These are phyloP conservation scores for Phytophthora melonis DNA, from an alignment of 352 stramenopile species.

Conservation along the genomic window DNA sequence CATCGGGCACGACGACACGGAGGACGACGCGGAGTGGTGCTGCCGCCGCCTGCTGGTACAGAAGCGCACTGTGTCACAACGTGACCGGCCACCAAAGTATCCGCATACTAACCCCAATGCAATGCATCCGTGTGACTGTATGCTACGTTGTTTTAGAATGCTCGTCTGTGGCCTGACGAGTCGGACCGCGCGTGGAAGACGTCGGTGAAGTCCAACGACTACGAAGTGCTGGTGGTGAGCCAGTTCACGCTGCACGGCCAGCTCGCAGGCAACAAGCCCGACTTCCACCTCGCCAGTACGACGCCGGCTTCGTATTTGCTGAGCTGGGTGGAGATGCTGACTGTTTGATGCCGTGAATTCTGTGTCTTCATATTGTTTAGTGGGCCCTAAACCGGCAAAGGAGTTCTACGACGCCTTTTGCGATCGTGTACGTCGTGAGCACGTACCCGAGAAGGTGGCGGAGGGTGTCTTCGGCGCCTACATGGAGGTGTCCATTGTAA, in stretches of 20 bases:
- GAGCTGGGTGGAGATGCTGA: not conserved
- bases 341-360: not conserved
- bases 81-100: no score
- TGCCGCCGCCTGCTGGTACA: constrained; percentile 80
- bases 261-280: constrained; percentile 86
- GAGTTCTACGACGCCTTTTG: constrained; percentile 83
- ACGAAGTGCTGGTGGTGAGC: constrained; percentile 88
- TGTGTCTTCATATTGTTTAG: constrained; percentile 35
- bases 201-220: constrained; percentile 69
- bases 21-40: constrained; percentile 86
- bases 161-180: constrained; percentile 79
- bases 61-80: constrained; percentile 10
- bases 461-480: constrained; percentile 86
- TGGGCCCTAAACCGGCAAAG: constrained; percentile 73
- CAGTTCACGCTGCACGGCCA: constrained; percentile 89
- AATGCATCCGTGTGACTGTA: not conserved
- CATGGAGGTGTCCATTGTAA: constrained; percentile 89
- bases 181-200: constrained; percentile 66
- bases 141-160: constrained; percentile 58
- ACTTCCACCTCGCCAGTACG: constrained; percentile 88
- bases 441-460: constrained; percentile 73
- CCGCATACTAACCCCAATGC: not conserved
- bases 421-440: constrained; percentile 62
- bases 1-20: constrained; percentile 78
- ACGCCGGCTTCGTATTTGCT: not conserved